These are phyloP conservation scores for Sclerotinia spermophila DNA, from an alignment of 2,329 filamentous ascomycete genomes.

Conservation along the genomic window DNA sequence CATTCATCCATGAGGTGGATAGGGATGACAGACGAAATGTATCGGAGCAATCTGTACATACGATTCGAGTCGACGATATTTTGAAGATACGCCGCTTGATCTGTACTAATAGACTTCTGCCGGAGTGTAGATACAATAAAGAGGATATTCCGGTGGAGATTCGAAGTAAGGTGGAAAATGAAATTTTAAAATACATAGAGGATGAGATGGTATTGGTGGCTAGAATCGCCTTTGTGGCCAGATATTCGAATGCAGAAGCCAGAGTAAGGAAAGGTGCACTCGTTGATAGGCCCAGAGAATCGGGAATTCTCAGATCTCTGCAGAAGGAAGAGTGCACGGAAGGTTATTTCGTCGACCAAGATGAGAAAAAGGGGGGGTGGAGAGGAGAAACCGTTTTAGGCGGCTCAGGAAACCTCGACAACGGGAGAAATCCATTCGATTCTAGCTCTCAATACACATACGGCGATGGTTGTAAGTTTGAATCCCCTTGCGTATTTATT, in stretches of 20 bases:
- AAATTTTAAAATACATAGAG: not conserved
- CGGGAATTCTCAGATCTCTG: not conserved
- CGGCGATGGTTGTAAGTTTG: conserved; percentile 27
- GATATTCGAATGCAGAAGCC: conserved; percentile 1
- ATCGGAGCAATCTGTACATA: conserved; percentile 41
- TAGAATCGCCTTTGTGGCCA: conserved; percentile 13
- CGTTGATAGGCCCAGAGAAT: not conserved
- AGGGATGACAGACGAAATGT: conserved; percentile 36
- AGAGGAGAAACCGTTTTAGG: conserved; percentile 19
- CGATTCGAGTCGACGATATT: conserved; percentile 42
- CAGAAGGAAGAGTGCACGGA: not conserved
- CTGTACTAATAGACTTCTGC: conserved; percentile 53
- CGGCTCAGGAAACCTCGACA: conserved; percentile 13
- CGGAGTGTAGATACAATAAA: conserved; percentile 29
- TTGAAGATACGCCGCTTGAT: conserved; percentile 43
- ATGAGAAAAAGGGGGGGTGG: conserved; percentile 10
- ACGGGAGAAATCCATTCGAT: not conserved
- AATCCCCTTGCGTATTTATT: not conserved
- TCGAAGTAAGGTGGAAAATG: not conserved
- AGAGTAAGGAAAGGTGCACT: not conserved
- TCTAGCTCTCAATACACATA: conserved; percentile 22
- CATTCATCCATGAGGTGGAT: conserved; percentile 40
- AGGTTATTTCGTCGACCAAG: not conserved
- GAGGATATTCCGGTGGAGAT: conserved; percentile 20
- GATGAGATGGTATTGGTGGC: conserved; percentile 17